Conservation (phyloP, 805 yeast genomes). For the Starmerella sp. region DNA sequence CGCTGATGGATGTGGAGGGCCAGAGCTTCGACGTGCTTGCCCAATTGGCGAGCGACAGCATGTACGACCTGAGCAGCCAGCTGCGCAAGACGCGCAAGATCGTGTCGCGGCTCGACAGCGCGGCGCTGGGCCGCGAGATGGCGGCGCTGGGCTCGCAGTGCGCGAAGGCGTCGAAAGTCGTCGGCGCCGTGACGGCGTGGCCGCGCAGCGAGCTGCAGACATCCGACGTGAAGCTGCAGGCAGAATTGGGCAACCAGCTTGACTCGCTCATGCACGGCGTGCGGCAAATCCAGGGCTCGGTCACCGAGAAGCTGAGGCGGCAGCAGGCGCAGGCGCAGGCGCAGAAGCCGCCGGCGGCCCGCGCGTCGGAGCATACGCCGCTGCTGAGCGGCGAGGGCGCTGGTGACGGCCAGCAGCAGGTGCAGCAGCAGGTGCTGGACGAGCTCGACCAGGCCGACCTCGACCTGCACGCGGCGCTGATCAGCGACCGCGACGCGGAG, state of each 20-base stretch:
- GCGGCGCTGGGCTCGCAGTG: conserved; percentile 13
- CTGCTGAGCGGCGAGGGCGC: not conserved
- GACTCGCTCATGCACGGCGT: conserved; percentile 12
- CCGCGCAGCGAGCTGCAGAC: not conserved
- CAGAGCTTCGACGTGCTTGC: conserved; percentile 15
- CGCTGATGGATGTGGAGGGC: conserved; percentile 17
- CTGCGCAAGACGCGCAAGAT: conserved; percentile 13
- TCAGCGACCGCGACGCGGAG: conserved; percentile 64
- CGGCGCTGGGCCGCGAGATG: conserved; percentile 10
- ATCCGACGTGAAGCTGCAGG: conserved; percentile 6
- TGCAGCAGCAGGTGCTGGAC: conserved; percentile 32
- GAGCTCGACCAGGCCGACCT: conserved; percentile 26
- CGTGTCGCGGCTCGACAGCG: conserved; percentile 2
- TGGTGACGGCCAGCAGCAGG: conserved; percentile 14
- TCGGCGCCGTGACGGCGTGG: conserved; percentile 8
- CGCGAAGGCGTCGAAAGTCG: conserved; percentile 6
- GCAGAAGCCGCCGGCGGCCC: not conserved
- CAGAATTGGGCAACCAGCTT: conserved; percentile 11
- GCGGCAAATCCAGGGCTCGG: conserved; percentile 8
- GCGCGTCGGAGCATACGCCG: not conserved
- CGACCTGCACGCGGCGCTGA: conserved; percentile 27
- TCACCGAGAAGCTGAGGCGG: conserved; percentile 7
- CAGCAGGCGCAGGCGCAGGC: not conserved
- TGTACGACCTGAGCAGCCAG: conserved; percentile 21
- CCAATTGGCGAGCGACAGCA: conserved; percentile 16